phyloP scores from a whole-genome alignment of 495 filamentous ascomycete species.

The Cenococcum geophilum region DNA sequence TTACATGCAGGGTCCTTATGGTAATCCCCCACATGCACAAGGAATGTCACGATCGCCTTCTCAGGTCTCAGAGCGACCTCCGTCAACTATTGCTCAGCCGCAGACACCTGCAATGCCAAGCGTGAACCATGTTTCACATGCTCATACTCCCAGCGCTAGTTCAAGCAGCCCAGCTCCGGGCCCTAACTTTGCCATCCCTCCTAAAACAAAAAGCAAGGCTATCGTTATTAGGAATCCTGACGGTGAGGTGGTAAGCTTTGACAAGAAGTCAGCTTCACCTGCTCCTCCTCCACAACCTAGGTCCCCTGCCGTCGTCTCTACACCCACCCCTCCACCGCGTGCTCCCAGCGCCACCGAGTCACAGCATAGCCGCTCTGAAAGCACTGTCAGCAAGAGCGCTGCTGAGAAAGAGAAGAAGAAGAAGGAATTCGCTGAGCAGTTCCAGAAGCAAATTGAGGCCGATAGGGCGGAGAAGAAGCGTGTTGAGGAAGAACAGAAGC shows the following conservation, averaged over 20 bases:
- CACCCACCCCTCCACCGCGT: slow-evolving; percentile 58
- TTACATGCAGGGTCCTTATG: slow-evolving; percentile 48
- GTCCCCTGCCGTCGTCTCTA: slow-evolving; percentile 54
- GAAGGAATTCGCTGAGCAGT: slow-evolving; percentile 43
- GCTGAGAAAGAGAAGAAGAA: slow-evolving; percentile 67
- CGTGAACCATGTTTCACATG: slow-evolving; percentile 38
- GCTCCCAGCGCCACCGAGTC: slow-evolving; percentile 48
- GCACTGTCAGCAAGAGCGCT: slow-evolving; percentile 55
- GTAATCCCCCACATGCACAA: slow-evolving; percentile 50
- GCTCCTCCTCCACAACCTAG: slow-evolving; percentile 32
- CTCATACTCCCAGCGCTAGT: slow-evolving; percentile 55
- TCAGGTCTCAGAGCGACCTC: slow-evolving; percentile 71
- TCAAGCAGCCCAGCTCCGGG: slow-evolving; percentile 46
- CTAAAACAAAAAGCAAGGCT: slow-evolving; percentile 55
- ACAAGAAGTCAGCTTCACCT: slow-evolving; percentile 50
- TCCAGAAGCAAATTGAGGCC: slow-evolving; percentile 59
- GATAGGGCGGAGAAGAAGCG: slow-evolving; percentile 48
- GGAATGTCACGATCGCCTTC: slow-evolving; percentile 80
- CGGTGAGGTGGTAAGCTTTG: slow-evolving; percentile 59
- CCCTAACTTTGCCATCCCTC: slow-evolving; percentile 48
- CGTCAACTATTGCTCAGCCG: slow-evolving; percentile 69
- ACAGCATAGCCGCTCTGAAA: slow-evolving; percentile 52
- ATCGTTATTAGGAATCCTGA: slow-evolving; percentile 74
- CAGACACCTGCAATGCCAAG: slow-evolving; percentile 54
- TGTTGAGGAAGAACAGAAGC: slow-evolving; percentile 37